Base-by-base conservation (phyloP, 2,329 filamentous ascomycete species). In the Beauveria scarabaeidicola region DNA sequence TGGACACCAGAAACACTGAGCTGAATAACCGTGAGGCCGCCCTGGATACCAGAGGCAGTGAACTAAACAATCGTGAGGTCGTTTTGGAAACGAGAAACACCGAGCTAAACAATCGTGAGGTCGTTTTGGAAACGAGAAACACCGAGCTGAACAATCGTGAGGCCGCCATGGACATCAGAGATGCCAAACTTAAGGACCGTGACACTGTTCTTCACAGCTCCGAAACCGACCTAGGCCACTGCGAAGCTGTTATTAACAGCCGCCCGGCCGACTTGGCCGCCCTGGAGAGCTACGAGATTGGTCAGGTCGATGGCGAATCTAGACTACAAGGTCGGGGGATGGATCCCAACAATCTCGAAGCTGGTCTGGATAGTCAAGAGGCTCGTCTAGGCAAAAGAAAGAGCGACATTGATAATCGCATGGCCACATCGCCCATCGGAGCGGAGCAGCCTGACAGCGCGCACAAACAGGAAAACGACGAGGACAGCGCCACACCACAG, bases 71-170 rank as follows among this genome's bases (percentile, higher is more conserved):
- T 6, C 25, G 25, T 32, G 29, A 32, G 29, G 10, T 4, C 9
- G 29, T 4, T 3, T 10, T 29, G 10, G 10, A 29, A 2, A 29
- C 9, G 2, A 29, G 3, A 29, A 4, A 1, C 9, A 29, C 0
- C 1, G 29, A 29, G 29, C 29, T 29, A 10, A 29, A 29, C 9
- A 11, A 29, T 1, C 29, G 9, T 5, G 29, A 29, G 9, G 29
- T 5, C 3, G 11, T 10, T 10, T 1, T 44, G 9, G 2, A 50
- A 0, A 5, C 4, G 2, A 10, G 8, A 6, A 3, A 6, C 17
- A 11, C 17, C 2, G 47, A 50, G 25, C 13, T 27, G 1, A 15
- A 19, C 5, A 6, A 7, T 5, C 43, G 4, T 13, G 19, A 46
- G 7, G 23, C 29, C 5, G 10, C 10, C 11, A n/a, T n/a, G 5